phyloP scores from a whole-genome alignment of 352 stramenopile genomes.

The Aphanomyces euteiches region DNA sequence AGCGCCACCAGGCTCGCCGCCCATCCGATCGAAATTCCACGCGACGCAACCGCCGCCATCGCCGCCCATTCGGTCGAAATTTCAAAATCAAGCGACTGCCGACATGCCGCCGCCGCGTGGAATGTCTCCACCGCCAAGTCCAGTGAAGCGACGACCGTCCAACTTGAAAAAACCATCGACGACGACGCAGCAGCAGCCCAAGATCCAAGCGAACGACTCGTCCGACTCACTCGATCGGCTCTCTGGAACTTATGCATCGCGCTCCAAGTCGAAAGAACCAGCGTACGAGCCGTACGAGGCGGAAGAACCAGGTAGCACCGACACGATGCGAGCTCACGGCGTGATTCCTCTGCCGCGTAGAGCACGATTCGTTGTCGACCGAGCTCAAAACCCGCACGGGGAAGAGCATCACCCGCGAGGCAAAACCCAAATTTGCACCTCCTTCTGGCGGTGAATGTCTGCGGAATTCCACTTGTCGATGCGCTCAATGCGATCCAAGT shows the following conservation, averaged over 20 bases:
- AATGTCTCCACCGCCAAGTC: constrained; percentile 2
- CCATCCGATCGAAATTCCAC: constrained; percentile 22
- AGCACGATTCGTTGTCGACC: constrained; percentile 75
- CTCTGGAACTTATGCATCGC: neutral
- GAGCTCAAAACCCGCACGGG: constrained; percentile 78
- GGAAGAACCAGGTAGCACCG: constrained; percentile 26
- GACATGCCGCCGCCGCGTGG: neutral
- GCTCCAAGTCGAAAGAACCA: constrained; percentile 19
- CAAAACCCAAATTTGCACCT: constrained; percentile 32
- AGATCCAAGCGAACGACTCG: constrained; percentile 22
- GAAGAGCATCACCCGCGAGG: constrained; percentile 52
- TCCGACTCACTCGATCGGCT: constrained; percentile 26
- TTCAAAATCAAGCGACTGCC: neutral
- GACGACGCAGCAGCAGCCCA: constrained; percentile 5
- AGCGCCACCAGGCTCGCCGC: constrained; percentile 9
- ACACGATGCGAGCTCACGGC: neutral
- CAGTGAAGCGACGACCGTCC: constrained; percentile 13
- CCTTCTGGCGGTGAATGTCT: constrained; percentile 44
- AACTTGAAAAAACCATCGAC: neutral
- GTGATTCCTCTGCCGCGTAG: constrained; percentile 40
- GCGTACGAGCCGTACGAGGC: neutral
- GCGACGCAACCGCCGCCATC: constrained; percentile 19
- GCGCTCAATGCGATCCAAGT: constrained; percentile 52
- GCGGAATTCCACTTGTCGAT: constrained; percentile 66
- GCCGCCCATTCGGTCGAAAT: constrained; percentile 28